Evolutionary conservation across 306 rosid genomes (phyloP), one percentile per base, ranked within the genome.

Genomic region (Geum urbanum): DNA sequence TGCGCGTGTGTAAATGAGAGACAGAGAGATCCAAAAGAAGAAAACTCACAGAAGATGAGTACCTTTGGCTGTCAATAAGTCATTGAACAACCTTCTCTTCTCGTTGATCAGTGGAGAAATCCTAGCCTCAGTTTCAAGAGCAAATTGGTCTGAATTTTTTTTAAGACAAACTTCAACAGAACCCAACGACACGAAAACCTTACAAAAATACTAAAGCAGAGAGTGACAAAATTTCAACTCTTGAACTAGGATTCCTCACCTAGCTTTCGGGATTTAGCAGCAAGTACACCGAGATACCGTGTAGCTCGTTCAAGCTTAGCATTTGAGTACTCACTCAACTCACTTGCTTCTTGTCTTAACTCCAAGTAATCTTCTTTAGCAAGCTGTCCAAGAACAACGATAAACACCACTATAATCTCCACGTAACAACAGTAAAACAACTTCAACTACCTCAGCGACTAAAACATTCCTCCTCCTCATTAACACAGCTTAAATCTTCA

Each of bases 41-140:
- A 70, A 77, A 70, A 48, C 27, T 75, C 78, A 71, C 43, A 56
- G 41, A 76, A 62, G 72, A 72, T 50, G 72, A 47, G 80, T 84
- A 91, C 99, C 99, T 94, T 94, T 94, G 82, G 87, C 86, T 77
- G 99, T 86, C 89, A 94, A 83, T 76, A 94, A 87, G 78, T 91
- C 99, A 80, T 94, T 91, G 89, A 94, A 94, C 89, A 94, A 69
- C 80, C 89, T 87, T 82, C 82, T 86, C 82, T 89, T 91, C 90
- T 91, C 99, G 39, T 76, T 86, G 69, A 91, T 84, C 74, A 94
- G 11, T 1, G 99, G 99, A n/a, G 90, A 77, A 69, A 94, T 87
- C 72, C 96, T 88, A 68, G 96, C 96, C 82, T 88, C 95, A 18
- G 87, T 84, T 83, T 94, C 96, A 71, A 80, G 84, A 60, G 92